phyloP scores from a whole-genome alignment of 164 flowering plant species.

The Sextonia rubra region DNA sequence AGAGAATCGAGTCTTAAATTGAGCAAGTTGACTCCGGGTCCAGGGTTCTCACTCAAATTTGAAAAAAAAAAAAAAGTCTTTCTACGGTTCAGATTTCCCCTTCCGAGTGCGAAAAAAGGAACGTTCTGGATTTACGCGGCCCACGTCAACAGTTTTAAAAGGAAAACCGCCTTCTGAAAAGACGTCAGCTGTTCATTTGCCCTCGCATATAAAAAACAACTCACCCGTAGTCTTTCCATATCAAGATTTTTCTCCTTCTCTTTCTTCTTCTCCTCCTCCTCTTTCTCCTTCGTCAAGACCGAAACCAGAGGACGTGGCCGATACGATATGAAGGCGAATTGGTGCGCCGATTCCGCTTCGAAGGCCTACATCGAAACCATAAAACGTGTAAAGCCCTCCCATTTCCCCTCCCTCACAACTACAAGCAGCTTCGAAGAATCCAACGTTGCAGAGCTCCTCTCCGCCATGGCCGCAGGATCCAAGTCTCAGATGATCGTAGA shows the following conservation, averaged over 20 bases:
- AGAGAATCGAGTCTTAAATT: no score
- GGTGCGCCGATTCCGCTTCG: conserved; percentile 80
- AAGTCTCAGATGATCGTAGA: conserved; percentile 44
- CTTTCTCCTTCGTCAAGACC: no score
- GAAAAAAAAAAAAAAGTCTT: neutral
- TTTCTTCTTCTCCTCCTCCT: no score
- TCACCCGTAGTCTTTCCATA: no score
- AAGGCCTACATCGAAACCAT: conserved; percentile 83
- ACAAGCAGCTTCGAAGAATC: conserved; percentile 30
- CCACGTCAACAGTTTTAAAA: neutral
- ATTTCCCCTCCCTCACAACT: conserved; percentile 29
- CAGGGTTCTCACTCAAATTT: no score
- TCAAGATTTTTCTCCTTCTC: no score
- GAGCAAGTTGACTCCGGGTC: no score
- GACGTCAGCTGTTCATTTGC: neutral
- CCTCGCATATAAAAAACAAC: neutral
- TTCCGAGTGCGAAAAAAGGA: neutral
- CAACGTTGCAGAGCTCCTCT: conserved; percentile 47
- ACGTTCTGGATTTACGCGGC: neutral
- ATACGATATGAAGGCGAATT: conserved; percentile 49
- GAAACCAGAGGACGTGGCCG: no score
- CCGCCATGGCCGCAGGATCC: conserved; percentile 65
- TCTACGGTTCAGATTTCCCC: neutral
- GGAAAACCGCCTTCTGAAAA: neutral
- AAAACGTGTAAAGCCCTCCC: conserved; percentile 39